A percentile compares a stretch with the other conserved stretches of the same genome.
Conservation (phyloP, 306 rosid genomes). For the Begonia masoniana region DNA sequence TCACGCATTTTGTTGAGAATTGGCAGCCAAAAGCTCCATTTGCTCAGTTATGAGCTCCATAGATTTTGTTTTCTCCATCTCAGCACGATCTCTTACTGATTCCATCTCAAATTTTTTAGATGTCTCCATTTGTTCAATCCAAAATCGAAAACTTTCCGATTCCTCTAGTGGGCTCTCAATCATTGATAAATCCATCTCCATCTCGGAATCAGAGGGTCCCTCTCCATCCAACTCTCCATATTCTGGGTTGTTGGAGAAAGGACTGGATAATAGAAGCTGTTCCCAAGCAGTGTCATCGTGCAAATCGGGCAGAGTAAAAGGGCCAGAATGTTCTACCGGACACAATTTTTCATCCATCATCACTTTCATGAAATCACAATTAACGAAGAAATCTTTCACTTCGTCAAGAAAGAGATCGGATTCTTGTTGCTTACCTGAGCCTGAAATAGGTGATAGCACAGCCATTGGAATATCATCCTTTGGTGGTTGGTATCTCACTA, state of each 20-base stretch:
- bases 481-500: slow-evolving; percentile 59
- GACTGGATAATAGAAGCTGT: slow-evolving; percentile 45
- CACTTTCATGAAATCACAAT: slow-evolving; percentile 64
- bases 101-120: slow-evolving; percentile 18
- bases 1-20: slow-evolving; percentile 8
- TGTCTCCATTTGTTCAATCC: slow-evolving; percentile 41
- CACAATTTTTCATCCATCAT: slow-evolving; percentile 61
- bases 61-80: slow-evolving; percentile 18
- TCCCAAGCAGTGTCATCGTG: slow-evolving; percentile 63
- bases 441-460: slow-evolving; percentile 18
- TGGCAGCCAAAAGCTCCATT: slow-evolving; percentile 28
- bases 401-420: slow-evolving; percentile 32
- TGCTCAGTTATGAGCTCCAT: slow-evolving; percentile 31
- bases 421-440: slow-evolving; percentile 25
- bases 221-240: slow-evolving; percentile 24
- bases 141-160: slow-evolving; percentile 26
- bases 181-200: slow-evolving; percentile 33
- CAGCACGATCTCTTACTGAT: slow-evolving; percentile 10
- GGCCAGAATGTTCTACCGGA: slow-evolving; percentile 43
- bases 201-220: slow-evolving; percentile 17
- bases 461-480: slow-evolving; percentile 25
- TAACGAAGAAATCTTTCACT: slow-evolving; percentile 39
- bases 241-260: slow-evolving; percentile 27
- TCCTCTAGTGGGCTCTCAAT: slow-evolving; percentile 13
- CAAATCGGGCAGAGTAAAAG: slow-evolving; percentile 47